Evolutionary conservation across 352 stramenopile species (phyloP).

Genomic region (Phytophthora podocarpi): DNA sequence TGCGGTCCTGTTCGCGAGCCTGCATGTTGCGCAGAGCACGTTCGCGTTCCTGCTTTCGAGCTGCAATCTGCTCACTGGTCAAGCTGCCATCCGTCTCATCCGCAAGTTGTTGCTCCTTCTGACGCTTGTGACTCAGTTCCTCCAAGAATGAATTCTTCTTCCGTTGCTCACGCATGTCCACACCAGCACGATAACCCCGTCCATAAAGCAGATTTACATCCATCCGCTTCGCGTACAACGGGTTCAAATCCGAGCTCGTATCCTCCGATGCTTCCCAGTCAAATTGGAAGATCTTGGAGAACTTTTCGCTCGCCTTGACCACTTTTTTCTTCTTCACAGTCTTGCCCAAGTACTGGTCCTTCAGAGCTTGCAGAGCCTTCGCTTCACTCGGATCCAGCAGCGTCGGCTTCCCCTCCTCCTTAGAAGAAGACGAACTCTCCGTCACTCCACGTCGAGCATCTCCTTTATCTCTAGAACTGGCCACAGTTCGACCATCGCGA

Average conservation of each 20-base stretch:
- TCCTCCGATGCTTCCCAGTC: constrained; percentile 94
- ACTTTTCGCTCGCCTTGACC: constrained; percentile 93
- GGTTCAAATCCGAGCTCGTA: constrained; percentile 91
- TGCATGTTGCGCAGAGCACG: constrained; percentile 77
- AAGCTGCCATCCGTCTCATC: constrained; percentile 71
- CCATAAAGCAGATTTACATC: constrained; percentile 93
- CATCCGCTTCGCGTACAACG: constrained; percentile 88
- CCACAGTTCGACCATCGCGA: constrained; percentile 13
- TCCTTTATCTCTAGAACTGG: constrained; percentile 9
- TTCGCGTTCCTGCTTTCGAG: constrained; percentile 73
- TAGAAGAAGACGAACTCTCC: constrained; percentile 4
- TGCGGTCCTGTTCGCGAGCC: constrained; percentile 55
- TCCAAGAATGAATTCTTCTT: constrained; percentile 91
- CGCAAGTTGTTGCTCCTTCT: constrained; percentile 75
- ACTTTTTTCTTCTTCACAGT: constrained; percentile 89
- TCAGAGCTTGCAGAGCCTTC: constrained; percentile 81
- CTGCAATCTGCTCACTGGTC: constrained; percentile 62
- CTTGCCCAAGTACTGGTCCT: constrained; percentile 91
- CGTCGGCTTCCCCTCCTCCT: constrained; percentile 20
- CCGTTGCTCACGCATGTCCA: constrained; percentile 94
- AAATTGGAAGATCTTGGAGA: constrained; percentile 94
- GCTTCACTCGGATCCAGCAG: constrained; percentile 55
- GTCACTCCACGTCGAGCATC: constrained; percentile 2
- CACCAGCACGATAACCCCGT: constrained; percentile 91
- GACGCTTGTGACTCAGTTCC: constrained; percentile 86